Conservation (phyloP, 148 eudicot genomes). For the Chenopodium formosanum region DNA sequence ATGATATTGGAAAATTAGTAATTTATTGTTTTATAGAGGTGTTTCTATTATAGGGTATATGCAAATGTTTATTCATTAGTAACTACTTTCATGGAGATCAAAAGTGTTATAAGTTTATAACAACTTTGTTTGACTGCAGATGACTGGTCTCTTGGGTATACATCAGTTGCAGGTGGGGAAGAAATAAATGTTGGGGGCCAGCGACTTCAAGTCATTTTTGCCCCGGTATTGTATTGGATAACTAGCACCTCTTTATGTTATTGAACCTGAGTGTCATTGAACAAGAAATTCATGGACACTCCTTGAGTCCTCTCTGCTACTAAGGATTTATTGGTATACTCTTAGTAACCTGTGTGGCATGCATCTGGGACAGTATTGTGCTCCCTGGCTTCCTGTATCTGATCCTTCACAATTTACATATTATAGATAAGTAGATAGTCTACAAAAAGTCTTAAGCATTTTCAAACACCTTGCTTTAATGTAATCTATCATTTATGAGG, state of each 20-base stretch:
- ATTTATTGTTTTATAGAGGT: too few relatives aligned
- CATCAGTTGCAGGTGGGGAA: constrained; percentile 61
- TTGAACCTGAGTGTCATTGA: neutral
- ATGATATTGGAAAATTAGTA: too few relatives aligned
- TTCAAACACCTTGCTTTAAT: too few relatives aligned
- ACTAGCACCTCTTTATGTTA: neutral
- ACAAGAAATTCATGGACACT: neutral
- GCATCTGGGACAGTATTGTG: too few relatives aligned
- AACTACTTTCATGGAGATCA: neutral
- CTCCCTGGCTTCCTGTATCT: neutral
- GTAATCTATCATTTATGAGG: too few relatives aligned
- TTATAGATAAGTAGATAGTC: neutral
- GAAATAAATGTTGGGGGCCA: constrained; percentile 77
- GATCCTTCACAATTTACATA: neutral
- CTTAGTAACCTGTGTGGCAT: neutral
- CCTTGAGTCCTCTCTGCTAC: neutral
- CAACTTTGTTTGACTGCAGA: constrained; percentile 42
- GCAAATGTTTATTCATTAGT: neutral
- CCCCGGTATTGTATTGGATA: constrained; percentile 54
- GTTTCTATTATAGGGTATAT: too few relatives aligned
- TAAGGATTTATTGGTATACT: neutral
- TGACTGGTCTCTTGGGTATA: constrained; percentile 68
- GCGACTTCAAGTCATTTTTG: constrained; percentile 56
- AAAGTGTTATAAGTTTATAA: neutral
- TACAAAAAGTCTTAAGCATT: too few relatives aligned